Conservation (phyloP, 495 filamentous ascomycete genomes). For the Margaritispora aquatica region DNA sequence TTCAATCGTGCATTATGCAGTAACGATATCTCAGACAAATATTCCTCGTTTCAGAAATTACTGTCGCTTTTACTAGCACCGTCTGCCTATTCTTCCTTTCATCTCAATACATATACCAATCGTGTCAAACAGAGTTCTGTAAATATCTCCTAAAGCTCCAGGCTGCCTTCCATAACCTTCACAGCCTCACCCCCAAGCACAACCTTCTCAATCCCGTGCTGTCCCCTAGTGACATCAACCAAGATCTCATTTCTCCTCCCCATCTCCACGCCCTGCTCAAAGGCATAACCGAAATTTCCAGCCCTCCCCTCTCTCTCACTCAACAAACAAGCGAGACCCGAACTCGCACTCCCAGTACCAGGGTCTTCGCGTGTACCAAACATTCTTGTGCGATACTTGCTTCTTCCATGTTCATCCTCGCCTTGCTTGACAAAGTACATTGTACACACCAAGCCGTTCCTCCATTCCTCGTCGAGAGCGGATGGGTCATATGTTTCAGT, state of each 20-base stretch:
- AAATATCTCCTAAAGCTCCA: conserved; percentile 21
- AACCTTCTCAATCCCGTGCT: conserved; percentile 36
- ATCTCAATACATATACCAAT: too few species aligned
- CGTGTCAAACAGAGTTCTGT: too few species aligned
- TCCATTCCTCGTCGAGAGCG: conserved; percentile 42
- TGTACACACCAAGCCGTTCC: conserved; percentile 39
- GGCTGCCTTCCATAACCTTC: conserved; percentile 48
- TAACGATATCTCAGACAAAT: too few species aligned
- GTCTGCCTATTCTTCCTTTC: too few species aligned
- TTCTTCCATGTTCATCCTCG: conserved; percentile 20
- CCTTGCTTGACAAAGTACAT: conserved; percentile 47
- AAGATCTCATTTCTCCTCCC: conserved; percentile 54
- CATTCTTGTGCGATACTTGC: conserved; percentile 40
- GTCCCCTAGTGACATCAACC: conserved; percentile 32
- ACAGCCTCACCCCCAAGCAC: conserved; percentile 50
- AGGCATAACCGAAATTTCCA: conserved; percentile 30
- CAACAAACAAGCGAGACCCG: conserved; percentile 50
- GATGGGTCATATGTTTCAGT: conserved; percentile 1
- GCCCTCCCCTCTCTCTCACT: conserved; percentile 25
- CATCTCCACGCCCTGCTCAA: conserved; percentile 79
- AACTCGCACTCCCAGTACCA: conserved; percentile 64
- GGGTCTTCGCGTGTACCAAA: conserved; percentile 57
- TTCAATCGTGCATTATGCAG: too few species aligned
- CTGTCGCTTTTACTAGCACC: too few species aligned
- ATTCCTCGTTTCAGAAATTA: too few species aligned